phyloP scores from a whole-genome alignment of 768 basidiomycete species.

The Hygrophorus pudorinus region DNA sequence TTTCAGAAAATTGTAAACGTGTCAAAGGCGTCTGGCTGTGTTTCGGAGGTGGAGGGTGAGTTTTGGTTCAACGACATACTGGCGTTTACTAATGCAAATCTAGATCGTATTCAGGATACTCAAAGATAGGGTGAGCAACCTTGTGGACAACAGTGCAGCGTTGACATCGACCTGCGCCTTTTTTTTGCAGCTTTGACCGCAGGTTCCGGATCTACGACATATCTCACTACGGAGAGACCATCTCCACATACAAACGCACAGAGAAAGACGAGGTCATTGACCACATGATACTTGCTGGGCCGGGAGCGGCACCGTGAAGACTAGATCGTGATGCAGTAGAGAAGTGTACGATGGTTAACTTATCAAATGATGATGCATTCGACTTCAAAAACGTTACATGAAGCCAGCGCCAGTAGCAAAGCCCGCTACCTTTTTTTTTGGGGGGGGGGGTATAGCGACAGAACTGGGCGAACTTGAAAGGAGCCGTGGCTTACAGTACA shows the following conservation, averaged over 20 bases:
- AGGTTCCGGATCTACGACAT: conserved; percentile 86
- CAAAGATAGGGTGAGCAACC: conserved; percentile 52
- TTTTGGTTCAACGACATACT: conserved; percentile 5
- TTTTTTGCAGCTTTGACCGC: conserved; percentile 62
- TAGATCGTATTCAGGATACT: conserved; percentile 77
- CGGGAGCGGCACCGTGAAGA: conserved; percentile 2
- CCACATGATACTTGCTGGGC: conserved; percentile 51
- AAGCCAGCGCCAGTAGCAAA: too few relatives aligned
- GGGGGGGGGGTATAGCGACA: too few relatives aligned
- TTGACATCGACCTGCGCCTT: conserved; percentile 5
- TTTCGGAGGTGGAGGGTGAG: conserved; percentile 79
- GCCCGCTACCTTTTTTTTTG: too few relatives aligned
- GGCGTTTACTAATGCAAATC: background rate
- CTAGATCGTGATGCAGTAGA: too few relatives aligned
- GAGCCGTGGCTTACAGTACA: too few relatives aligned
- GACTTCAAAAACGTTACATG: too few relatives aligned
- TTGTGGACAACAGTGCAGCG: background rate
- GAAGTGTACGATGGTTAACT: too few relatives aligned
- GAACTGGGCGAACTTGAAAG: too few relatives aligned
- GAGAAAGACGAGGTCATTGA: conserved; percentile 63
- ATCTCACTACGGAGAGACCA: conserved; percentile 85
- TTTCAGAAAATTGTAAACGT: conserved; percentile 83
- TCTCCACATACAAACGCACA: conserved; percentile 77
- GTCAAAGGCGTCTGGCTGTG: conserved; percentile 86
- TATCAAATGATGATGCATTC: too few relatives aligned